Conservation (phyloP, 805 yeast genomes). For the Candida nonsorbophila region DNA sequence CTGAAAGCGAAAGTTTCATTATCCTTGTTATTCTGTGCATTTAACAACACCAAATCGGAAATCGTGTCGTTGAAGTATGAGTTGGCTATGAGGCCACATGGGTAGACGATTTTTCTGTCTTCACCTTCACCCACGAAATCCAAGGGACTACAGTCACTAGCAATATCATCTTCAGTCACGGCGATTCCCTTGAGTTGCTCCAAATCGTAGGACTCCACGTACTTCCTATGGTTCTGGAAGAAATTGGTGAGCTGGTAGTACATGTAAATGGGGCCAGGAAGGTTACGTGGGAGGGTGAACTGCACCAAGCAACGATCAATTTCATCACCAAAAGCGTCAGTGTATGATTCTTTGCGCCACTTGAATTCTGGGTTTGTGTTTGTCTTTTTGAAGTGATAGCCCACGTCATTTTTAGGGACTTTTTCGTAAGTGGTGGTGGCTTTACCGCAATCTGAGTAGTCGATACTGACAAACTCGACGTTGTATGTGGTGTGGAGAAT, state of each 20-base stretch:
- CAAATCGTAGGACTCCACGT: constrained; percentile 79
- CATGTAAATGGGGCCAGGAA: constrained; percentile 66
- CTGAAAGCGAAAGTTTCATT: constrained; percentile 43
- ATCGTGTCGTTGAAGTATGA: constrained; percentile 88
- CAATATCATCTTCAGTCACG: constrained; percentile 46
- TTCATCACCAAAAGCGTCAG: constrained; percentile 32
- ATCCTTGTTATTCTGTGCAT: constrained; percentile 35
- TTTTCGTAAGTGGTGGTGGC: constrained; percentile 32
- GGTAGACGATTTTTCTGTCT: constrained; percentile 53
- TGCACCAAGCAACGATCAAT: constrained; percentile 54
- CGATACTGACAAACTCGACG: constrained; percentile 69
- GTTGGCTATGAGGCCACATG: constrained; percentile 94
- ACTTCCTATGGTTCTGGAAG: constrained; percentile 91
- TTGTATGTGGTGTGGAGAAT: constrained; percentile 70
- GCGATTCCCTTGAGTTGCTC: constrained; percentile 78
- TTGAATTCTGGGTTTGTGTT: constrained; percentile 43
- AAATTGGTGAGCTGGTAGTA: constrained; percentile 88
- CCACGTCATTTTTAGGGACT: constrained; percentile 57
- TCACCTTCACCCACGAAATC: constrained; percentile 34
- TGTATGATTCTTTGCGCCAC: constrained; percentile 51
- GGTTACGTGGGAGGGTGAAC: constrained; percentile 66
- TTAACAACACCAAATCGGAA: constrained; percentile 43
- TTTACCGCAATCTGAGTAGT: constrained; percentile 74
- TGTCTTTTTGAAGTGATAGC: constrained; percentile 54
- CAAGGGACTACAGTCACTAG: constrained; percentile 31